Base-by-base conservation (phyloP, 305 asterid genomes). In the Fraxinus floribunda region DNA sequence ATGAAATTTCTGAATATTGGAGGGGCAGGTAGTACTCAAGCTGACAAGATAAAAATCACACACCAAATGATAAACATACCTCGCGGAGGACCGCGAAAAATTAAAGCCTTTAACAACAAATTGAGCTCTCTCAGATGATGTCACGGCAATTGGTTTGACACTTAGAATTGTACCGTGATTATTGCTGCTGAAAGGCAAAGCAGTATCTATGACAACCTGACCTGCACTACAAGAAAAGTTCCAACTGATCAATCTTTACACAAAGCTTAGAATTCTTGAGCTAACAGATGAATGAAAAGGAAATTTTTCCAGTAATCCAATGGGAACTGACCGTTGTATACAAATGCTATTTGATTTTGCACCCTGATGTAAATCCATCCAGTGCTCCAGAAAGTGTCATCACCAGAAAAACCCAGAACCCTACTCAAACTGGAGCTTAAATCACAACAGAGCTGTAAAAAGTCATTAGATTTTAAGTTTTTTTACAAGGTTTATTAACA, bases 281-380 rank as follows among this genome's bases (percentile, higher is more conserved):
- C 62, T 49, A 49, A 49, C 62, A 85, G 16, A 36, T 66, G 13
- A 24, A 20, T 20, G 8, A 74, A 55, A 70, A 74, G 60, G 78
- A 66, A 34, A 72, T 57, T 55, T 76, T 64, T 62, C 62, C 20
- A 77, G 39, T 84, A 83, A 66, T 13, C 78, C 16, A 49, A 49
- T 15, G 62, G 62, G 62, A 46, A 76, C 90, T 77, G 74, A 91
- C 97, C 97, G 85, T 90, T 88, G 82, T 83, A 77, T 76, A 87
- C 78, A 86, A 92, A 90, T 83, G 93, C 91, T 82, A 89, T 91
- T 85, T 88, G 97, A 85, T 93, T 89, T 86, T 88, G 95, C 88
- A 92, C 95, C 86, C 91, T 87, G 55, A 90, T 84, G 82, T 86
- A 92, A 83, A 91, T 90, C 97, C 97, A 93, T 83, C 97, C 97